Evolutionary conservation across 352 stramenopile species (phyloP), one percentile per base, ranked within the genome.

Genomic region (Phytopythium kandeliae): DNA sequence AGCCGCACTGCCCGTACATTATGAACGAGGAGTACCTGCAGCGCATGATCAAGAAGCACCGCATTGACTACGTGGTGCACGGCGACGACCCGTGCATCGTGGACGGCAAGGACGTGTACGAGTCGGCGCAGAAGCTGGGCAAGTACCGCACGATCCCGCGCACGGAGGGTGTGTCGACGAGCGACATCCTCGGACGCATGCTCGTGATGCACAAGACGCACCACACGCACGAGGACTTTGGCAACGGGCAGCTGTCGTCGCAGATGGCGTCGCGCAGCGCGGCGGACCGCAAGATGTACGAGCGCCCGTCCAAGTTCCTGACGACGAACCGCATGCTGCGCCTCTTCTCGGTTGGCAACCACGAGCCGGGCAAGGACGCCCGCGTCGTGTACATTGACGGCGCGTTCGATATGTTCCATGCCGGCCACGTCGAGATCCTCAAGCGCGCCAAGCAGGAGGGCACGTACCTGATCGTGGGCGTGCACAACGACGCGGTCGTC

Each of bases 41-140:
- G 57, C 89, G 87, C 44, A 96, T 99, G 64, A 97, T 99, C 65
- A 74, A 97, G 46, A 97, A 98, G 69, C 84, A 99, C 68, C 84
- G 93, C 30, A 98, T 99, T 48, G 97, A 99, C 74, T 99, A 97
- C 67, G 93, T 99, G 4, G 94, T 99, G 35, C 97, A 99, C 71
- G 97, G 97, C 55, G 96, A 99, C 68, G 97, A 99, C 67, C 96
- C 96, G 36, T 99, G 97, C 77, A 98, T 99, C 55, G 96, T 99
- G 3, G 93, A 99, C 74, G 96, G 95, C 37, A 97, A 97, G 69
- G 96, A 99, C 71, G 97, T 99, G 36, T 99, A 99, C 67, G 96
- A 96, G 59, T 86, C 89, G 48, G 96, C 96, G 15, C 97, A 99
- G 69, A 88, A 89, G 60, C 78, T 97, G 49, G 96, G 96, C 61